These are phyloP conservation scores for Microdochium nivale DNA, from an alignment of 2,329 filamentous ascomycete genomes.

Conservation along the genomic window DNA sequence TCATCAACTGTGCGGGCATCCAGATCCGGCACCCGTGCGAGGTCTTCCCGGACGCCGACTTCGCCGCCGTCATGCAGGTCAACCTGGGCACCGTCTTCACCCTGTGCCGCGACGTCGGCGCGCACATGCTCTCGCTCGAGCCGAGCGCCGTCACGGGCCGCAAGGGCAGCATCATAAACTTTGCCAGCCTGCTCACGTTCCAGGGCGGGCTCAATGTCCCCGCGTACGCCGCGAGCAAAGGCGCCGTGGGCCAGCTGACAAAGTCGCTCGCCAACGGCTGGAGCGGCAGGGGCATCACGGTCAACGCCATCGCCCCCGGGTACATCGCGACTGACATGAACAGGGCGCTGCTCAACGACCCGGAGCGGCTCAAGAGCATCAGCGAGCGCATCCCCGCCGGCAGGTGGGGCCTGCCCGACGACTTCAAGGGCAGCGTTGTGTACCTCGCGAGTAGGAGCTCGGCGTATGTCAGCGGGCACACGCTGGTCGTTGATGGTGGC, in stretches of 20 bases:
- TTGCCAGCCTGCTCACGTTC: conserved; percentile 72
- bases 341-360: conserved; percentile 65
- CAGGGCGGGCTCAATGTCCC: conserved; percentile 84
- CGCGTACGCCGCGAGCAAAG: conserved; percentile 80
- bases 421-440: conserved; percentile 78
- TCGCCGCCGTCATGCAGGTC: conserved; percentile 75
- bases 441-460: conserved; percentile 71
- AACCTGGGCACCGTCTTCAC: conserved; percentile 79
- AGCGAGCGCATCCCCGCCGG: conserved; percentile 74
- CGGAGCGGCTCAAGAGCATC: conserved; percentile 62
- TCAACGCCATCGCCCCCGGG: conserved; percentile 83
- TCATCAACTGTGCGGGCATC: conserved; percentile 83
- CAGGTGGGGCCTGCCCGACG: conserved; percentile 74
- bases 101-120: conserved; percentile 67
- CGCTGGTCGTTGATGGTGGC: conserved; percentile 78
- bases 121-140: conserved; percentile 61
- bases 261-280: conserved; percentile 85
- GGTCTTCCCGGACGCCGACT: conserved; percentile 68
- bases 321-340: conserved; percentile 98
- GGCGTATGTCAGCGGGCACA: conserved; percentile 73
- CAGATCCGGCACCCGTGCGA: conserved; percentile 71
- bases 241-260: conserved; percentile 75
- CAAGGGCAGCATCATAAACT: conserved; percentile 71
- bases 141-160: conserved; percentile 40
- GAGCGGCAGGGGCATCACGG: conserved; percentile 68